A percentile compares a stretch with the other conserved stretches of the same genome.
These are phyloP conservation scores for Vigna trinervia DNA, from an alignment of 306 rosid species.

Conservation along the genomic window DNA sequence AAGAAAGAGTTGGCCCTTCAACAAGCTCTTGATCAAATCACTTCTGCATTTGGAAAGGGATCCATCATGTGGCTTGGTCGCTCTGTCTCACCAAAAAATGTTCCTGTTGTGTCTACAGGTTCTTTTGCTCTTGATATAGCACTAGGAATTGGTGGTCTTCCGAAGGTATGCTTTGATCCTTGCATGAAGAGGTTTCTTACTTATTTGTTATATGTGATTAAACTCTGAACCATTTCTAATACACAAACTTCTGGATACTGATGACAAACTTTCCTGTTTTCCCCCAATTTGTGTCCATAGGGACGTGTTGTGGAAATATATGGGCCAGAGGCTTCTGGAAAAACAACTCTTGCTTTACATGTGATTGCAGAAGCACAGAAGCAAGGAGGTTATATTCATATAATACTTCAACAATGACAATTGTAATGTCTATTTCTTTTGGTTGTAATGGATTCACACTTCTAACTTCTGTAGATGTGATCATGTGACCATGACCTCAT, in stretches of 20 bases:
- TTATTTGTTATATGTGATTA: constrained; percentile 30
- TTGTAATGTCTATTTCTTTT: constrained; percentile 19
- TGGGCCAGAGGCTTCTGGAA: constrained; percentile 97
- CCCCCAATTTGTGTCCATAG: constrained; percentile 49
- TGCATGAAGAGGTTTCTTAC: constrained; percentile 31
- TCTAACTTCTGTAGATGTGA: background rate
- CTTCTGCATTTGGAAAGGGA: constrained; percentile 85
- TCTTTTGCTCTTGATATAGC: constrained; percentile 86
- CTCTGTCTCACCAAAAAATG: constrained; percentile 51
- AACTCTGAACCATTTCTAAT: background rate
- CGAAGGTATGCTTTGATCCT: constrained; percentile 68
- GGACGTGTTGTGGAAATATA: constrained; percentile 95
- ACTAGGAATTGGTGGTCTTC: constrained; percentile 86
- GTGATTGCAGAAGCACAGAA: constrained; percentile 95
- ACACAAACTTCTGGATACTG: constrained; percentile 2
- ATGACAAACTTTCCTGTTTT: background rate
- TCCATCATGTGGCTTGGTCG: constrained; percentile 98
- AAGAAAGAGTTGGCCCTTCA: constrained; percentile 84
- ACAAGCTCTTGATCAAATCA: constrained; percentile 93
- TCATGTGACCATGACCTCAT: background rate
- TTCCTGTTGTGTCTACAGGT: constrained; percentile 86
- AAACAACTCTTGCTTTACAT: constrained; percentile 88
- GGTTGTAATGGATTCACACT: constrained; percentile 27
- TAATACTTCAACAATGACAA: constrained; percentile 38
- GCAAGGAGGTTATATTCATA: constrained; percentile 73